These are phyloP conservation scores for Leccinum subspadiceum DNA, from an alignment of 1,284 basidiomycete genomes.

Conservation along the genomic window DNA sequence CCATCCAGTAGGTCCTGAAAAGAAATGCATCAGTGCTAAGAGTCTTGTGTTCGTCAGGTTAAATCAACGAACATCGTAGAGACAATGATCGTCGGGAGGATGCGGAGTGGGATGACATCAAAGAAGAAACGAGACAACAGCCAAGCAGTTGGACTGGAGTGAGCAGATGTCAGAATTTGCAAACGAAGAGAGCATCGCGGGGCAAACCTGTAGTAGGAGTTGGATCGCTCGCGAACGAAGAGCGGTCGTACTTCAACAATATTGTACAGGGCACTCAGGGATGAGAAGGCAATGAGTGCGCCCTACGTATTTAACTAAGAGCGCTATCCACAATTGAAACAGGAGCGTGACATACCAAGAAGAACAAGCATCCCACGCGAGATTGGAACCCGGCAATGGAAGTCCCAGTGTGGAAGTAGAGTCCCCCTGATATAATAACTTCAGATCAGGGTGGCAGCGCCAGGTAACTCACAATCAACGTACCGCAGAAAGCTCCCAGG, in stretches of 20 bases:
- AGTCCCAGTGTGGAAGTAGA: slow-evolving; percentile 77
- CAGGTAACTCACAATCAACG: slow-evolving; percentile 17
- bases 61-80: slow-evolving; percentile 61
- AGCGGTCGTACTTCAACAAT: slow-evolving; percentile 77
- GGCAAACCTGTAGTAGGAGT: slow-evolving; percentile 69
- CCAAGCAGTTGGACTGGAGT: slow-evolving; percentile 76
- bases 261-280: slow-evolving; percentile 84
- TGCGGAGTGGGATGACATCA: slow-evolving; percentile 80
- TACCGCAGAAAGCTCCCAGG: slow-evolving; percentile 79
- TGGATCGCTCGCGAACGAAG: slow-evolving; percentile 85
- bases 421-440: slow-evolving; percentile 52
- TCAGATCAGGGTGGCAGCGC: slow-evolving; percentile 6
- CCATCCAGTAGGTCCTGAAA: slow-evolving; percentile 86
- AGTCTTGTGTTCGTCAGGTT: slow-evolving; percentile 2
- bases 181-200: not conserved
- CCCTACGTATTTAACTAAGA: slow-evolving; percentile 46
- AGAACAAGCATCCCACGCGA: slow-evolving; percentile 87
- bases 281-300: slow-evolving; percentile 83
- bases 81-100: slow-evolving; percentile 83
- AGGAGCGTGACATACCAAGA: slow-evolving; percentile 59
- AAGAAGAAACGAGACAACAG: slow-evolving; percentile 80
- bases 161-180: slow-evolving; percentile 11
- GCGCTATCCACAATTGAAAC: not conserved
- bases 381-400: slow-evolving; percentile 92
- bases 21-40: slow-evolving; percentile 18